Conservation (phyloP, 768 basidiomycete genomes). For the Leccinum aurantiacum region DNA sequence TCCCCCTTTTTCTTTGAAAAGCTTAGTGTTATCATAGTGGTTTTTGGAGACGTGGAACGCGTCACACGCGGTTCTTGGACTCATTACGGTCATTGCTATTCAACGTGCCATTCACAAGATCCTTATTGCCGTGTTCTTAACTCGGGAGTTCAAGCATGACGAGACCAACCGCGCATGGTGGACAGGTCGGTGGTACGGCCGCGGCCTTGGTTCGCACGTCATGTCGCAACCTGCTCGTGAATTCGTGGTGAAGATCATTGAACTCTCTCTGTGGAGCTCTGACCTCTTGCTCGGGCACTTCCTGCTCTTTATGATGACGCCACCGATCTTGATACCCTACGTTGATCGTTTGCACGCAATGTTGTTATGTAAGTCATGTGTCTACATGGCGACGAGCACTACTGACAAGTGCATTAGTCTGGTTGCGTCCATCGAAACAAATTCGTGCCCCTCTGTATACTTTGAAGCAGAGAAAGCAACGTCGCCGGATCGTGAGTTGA, state of each 20-base stretch:
- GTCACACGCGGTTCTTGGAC: conserved; percentile 89
- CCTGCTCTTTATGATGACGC: conserved; percentile 87
- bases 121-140: conserved; percentile 89
- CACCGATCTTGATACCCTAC: conserved; percentile 87
- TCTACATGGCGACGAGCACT: conserved; percentile 10
- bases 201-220: conserved; percentile 84
- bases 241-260: conserved; percentile 97
- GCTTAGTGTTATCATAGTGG: conserved; percentile 58
- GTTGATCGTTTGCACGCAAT: conserved; percentile 90
- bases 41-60: conserved; percentile 91
- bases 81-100: conserved; percentile 88
- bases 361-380: conserved; percentile 62
- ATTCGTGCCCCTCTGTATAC: conserved; percentile 91
- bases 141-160: conserved; percentile 99
- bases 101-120: conserved; percentile 94
- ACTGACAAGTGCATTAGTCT: conserved; percentile 55
- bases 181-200: conserved; percentile 97
- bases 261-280: conserved; percentile 92
- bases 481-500: conserved; percentile 79
- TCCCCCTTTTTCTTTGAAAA: neutral
- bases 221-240: conserved; percentile 99
- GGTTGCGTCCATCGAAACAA: conserved; percentile 93
- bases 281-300: conserved; percentile 89
- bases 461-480: conserved; percentile 84
- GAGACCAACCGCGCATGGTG: conserved; percentile 99